These are phyloP conservation scores for Debaryomyces robertsiae DNA, from an alignment of 1,139 yeast genomes.

Conservation along the genomic window DNA sequence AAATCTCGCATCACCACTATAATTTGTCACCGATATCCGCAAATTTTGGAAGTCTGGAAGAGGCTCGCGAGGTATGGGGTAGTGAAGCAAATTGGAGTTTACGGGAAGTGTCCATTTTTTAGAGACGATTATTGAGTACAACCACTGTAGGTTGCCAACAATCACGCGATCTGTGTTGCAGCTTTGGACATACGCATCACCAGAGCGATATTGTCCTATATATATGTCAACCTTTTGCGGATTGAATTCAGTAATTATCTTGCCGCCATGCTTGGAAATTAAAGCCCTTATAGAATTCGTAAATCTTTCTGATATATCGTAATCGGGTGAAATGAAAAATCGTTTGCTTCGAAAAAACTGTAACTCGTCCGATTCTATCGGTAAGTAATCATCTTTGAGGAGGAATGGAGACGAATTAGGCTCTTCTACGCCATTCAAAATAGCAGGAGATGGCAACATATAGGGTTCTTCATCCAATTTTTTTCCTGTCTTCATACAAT, in stretches of 20 bases:
- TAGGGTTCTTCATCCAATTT: slow-evolving; percentile 58
- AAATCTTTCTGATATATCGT: slow-evolving; percentile 34
- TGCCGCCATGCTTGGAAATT: slow-evolving; percentile 38
- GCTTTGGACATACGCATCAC: slow-evolving; percentile 45
- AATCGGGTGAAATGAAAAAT: slow-evolving; percentile 37
- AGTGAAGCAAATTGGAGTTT: slow-evolving; percentile 59
- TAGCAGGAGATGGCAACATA: slow-evolving; percentile 38
- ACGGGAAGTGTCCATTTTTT: slow-evolving; percentile 61
- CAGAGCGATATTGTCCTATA: slow-evolving; percentile 65
- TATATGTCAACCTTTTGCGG: slow-evolving; percentile 52
- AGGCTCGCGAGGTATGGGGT: slow-evolving; percentile 64
- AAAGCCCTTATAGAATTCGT: slow-evolving; percentile 28
- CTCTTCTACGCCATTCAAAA: slow-evolving; percentile 8
- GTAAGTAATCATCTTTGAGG: slow-evolving; percentile 13
- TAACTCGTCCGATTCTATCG: slow-evolving; percentile 15
- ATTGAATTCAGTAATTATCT: slow-evolving; percentile 22
- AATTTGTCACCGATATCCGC: slow-evolving; percentile 71
- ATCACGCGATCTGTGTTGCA: slow-evolving; percentile 28
- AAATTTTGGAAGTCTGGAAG: slow-evolving; percentile 55
- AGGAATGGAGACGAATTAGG: slow-evolving; percentile 9
- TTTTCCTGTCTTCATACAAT: slow-evolving; percentile 58
- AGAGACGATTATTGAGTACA: slow-evolving; percentile 62
- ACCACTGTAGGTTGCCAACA: slow-evolving; percentile 76
- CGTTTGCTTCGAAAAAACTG: slow-evolving; percentile 27
- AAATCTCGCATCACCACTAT: slow-evolving; percentile 79